Evolutionary conservation across 495 filamentous ascomycete genomes (phyloP).

Genomic region (Neurospora sp.): DNA sequence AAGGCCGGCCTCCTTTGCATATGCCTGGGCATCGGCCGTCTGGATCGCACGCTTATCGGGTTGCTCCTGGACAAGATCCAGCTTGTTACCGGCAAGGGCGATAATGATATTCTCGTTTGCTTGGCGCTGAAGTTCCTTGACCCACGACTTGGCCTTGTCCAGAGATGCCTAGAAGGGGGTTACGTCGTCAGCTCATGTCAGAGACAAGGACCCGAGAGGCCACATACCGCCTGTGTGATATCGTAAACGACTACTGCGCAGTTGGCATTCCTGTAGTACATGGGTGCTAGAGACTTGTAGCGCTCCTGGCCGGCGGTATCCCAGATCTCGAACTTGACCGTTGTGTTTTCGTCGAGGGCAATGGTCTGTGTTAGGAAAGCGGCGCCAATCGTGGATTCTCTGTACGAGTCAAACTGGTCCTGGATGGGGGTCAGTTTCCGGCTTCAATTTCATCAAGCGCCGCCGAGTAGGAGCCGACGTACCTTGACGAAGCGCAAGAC

Average conservation of each 20-base stretch:
- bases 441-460: background rate
- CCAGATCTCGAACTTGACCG: conserved; percentile 99
- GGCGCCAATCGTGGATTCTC: conserved; percentile 97
- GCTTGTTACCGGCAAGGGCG: conserved; percentile 93
- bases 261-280: conserved; percentile 99
- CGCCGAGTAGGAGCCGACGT: conserved; percentile 11
- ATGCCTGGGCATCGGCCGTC: conserved; percentile 85
- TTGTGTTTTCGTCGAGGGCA: conserved; percentile 91
- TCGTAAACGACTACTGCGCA: conserved; percentile 98
- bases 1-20: conserved; percentile 82
- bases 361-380: conserved; percentile 99
- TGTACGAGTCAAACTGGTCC: conserved; percentile 99
- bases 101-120: conserved; percentile 99
- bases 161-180: conserved; percentile 60
- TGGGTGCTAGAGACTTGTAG: conserved; percentile 95
- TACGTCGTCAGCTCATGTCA: conserved; percentile 8
- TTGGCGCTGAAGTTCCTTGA: conserved; percentile 97
- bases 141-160: conserved; percentile 98
- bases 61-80: conserved; percentile 81
- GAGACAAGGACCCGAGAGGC: background rate
- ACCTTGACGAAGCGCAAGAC: conserved; percentile 98
- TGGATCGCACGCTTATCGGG: conserved; percentile 89
- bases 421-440: conserved; percentile 25
- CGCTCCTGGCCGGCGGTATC: conserved; percentile 97
- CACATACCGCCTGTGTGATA: conserved; percentile 90